A percentile compares a stretch with the other conserved stretches of the same genome.
phyloP scores from a whole-genome alignment of 139 green algal species.

The Zygnema cylindricum region DNA sequence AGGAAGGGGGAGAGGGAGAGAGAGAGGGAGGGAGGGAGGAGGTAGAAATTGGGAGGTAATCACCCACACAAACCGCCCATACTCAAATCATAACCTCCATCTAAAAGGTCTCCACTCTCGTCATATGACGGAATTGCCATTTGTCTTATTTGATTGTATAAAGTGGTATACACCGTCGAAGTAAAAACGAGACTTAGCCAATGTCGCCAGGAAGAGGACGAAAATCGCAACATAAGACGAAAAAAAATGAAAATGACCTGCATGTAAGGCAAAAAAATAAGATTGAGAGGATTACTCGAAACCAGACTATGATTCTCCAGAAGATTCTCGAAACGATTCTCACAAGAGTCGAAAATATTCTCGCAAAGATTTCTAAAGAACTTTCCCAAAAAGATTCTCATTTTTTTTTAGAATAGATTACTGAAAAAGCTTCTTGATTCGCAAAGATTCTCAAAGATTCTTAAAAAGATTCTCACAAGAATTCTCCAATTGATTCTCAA shows the following conservation, averaged over 20 bases:
- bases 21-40: too few relatives aligned
- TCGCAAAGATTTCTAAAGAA: not conserved
- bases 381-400: not conserved
- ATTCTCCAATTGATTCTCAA: not conserved
- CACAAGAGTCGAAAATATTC: not conserved
- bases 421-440: too few relatives aligned
- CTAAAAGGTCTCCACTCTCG: conserved; percentile 54
- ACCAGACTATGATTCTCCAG: not conserved
- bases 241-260: conserved; percentile 42
- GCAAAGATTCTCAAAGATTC: too few relatives aligned
- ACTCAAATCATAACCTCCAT: conserved; percentile 47
- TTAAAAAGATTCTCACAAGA: conserved; percentile 1
- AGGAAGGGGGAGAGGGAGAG: too few relatives aligned
- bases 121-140: conserved; percentile 59
- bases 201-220: conserved; percentile 52
- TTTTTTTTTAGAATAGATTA: not conserved
- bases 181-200: conserved; percentile 59
- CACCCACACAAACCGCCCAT: conserved; percentile 51
- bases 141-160: conserved; percentile 24
- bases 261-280: not conserved
- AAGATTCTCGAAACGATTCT: too few relatives aligned
- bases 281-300: not conserved
- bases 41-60: not conserved
- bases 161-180: conserved; percentile 42
- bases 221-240: conserved; percentile 17